Conservation (phyloP, 495 filamentous ascomycete species). For the Cercophora scortea region DNA sequence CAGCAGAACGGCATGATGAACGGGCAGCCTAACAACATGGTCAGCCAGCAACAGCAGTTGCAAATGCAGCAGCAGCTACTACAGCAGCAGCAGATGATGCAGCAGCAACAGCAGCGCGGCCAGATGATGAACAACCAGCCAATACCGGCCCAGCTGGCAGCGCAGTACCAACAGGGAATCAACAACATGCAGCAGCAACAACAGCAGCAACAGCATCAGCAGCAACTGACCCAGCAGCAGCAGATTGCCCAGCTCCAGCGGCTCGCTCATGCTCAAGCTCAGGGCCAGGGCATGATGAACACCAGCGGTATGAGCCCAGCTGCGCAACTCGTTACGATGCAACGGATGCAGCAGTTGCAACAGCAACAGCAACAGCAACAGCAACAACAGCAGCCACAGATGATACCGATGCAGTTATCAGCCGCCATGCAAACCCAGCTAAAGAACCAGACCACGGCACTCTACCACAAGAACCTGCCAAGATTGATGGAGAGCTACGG, state of each 20-base stretch:
- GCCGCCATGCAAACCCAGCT: slow-evolving; percentile 12
- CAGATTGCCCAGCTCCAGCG: slow-evolving; percentile 11
- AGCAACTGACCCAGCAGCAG: not conserved
- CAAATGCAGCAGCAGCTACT: slow-evolving; percentile 18
- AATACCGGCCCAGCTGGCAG: slow-evolving; percentile 14
- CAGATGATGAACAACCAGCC: slow-evolving; percentile 18
- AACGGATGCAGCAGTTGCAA: slow-evolving; percentile 23
- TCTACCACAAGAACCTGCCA: slow-evolving; percentile 42
- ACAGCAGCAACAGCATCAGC: slow-evolving; percentile 22
- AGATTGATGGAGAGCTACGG: slow-evolving; percentile 32
- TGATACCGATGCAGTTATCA: not conserved
- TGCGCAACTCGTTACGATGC: slow-evolving; percentile 17
- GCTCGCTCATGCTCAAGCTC: slow-evolving; percentile 18
- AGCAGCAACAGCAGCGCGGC: slow-evolving; percentile 22
- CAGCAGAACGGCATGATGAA: slow-evolving; percentile 33
- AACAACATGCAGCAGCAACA: slow-evolving; percentile 18
- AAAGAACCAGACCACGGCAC: slow-evolving; percentile 26
- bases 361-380: slow-evolving; percentile 31
- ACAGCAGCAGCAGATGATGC: slow-evolving; percentile 28
- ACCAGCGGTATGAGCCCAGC: too few species aligned
- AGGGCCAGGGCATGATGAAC: slow-evolving; percentile 5
- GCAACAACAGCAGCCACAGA: slow-evolving; percentile 22
- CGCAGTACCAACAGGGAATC: slow-evolving; percentile 25
- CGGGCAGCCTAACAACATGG: slow-evolving; percentile 18
- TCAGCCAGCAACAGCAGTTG: slow-evolving; percentile 28